Base-by-base conservation (phyloP, 73 alveolate genomes). In the Paramecium caudatum region DNA sequence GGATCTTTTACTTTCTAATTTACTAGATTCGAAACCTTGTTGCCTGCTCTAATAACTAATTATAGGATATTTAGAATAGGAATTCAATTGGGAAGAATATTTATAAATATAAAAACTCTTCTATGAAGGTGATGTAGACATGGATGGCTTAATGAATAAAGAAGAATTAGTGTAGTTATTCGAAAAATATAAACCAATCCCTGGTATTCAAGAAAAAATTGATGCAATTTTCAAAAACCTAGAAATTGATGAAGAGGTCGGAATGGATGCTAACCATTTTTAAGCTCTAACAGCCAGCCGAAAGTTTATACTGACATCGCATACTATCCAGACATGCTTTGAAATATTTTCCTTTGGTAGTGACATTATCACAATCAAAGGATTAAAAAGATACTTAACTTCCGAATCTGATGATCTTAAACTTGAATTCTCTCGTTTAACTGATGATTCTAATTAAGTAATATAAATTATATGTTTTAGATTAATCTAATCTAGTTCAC, bases 41-140 rank as follows among this genome's bases (percentile, higher is more conserved):
- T 55, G 80, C 30, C 45, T 55, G 5, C 16, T 55, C 9, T 21
- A 55, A 55, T 55, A 55, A 23, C 30, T 55, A 27, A 55, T 55
- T 23, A 23, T 55, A 10, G 80, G 13, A 9, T 55, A 10, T 5
- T 21, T 55, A 27, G 80, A 27, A 10, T 55, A 55, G 30, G 80
- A 55, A 55, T 55, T 55, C 30, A 55, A 55, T 55, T 55, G 80
- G 80, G 80, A 55, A 23, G 41, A 55, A 9, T 55, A 55, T 10
- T 23, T 55, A 15, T 21, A 55, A 23, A 55, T 55, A 10, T 2
- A 23, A 23, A 55, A 55, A 27, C n/a, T 55, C 9, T 55, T 55
- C 30, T 55, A 10, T 10, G 80, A 55, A 55, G 80, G 80, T 27
- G 80, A 55, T 2, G 7, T 55, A 9, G 46, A 55, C 30, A 55